Evolutionary conservation across 306 rosid genomes (phyloP).

Genomic region (Trifolium fragiferum): DNA sequence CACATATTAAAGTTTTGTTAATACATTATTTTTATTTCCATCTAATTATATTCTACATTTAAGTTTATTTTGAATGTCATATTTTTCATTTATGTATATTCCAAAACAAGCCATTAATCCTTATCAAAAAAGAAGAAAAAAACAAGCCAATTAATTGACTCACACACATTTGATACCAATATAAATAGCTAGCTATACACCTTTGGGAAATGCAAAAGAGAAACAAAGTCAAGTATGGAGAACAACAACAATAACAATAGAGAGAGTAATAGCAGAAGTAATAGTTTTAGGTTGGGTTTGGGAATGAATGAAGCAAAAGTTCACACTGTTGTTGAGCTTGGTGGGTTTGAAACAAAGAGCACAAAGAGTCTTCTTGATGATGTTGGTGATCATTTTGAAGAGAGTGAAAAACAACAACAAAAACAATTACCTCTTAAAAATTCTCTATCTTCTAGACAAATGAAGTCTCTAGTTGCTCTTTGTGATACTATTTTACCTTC

Average conservation of each 20-base stretch:
- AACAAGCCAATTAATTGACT: no score
- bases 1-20: no score
- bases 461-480: conserved; percentile 65
- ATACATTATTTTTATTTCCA: no score
- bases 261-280: conserved; percentile 29
- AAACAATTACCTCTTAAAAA: conserved; percentile 11
- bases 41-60: no score
- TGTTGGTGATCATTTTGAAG: background rate
- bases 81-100: no score
- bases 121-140: no score
- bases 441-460: conserved; percentile 58
- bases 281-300: conserved; percentile 38
- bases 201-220: background rate
- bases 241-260: background rate
- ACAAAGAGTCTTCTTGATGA: conserved; percentile 38
- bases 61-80: no score
- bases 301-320: conserved; percentile 35
- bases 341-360: conserved; percentile 25
- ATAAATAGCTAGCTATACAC: no score
- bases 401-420: background rate
- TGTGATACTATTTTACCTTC: conserved; percentile 78
- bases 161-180: no score
- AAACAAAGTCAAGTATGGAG: conserved; percentile 37
- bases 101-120: no score
- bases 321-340: conserved; percentile 49